Evolutionary conservation across 202 grass and related monocot species (phyloP), one percentile per base, ranked within the genome.

Genomic region (Brachypodium distachyon): DNA sequence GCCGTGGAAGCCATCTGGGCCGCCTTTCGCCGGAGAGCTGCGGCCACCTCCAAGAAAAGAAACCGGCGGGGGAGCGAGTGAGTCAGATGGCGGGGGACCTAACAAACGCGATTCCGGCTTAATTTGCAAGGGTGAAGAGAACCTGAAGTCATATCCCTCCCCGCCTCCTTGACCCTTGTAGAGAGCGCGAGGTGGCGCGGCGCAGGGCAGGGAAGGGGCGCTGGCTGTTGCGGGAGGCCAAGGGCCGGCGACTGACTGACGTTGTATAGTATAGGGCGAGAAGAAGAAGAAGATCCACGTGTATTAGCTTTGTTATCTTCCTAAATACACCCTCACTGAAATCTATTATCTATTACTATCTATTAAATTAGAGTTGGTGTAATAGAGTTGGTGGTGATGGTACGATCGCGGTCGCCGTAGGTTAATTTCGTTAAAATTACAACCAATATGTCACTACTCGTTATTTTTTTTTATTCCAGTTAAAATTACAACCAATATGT

Each of bases 1-100:
- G n/a, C n/a, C n/a, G n/a, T n/a, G n/a, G n/a, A n/a, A n/a, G 69
- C 86, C 86, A 84, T 84, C 46, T 40, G 54, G 62, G 23, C 62
- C 62, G 86, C 76, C 86, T 53, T 83, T 28, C 31, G 70, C 62
- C 76, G 70, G 81, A 84, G 86, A 84, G 70, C 81, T 88, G 66
- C n/a, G 33, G 63, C 54, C 70, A 84, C 76, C 86, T 88, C 85
- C 80, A 75, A 80, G 62, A 70, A 84, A 76, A 55, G 14, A 42
- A 8, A 23, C 43, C 51, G 26, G 26, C 9, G 25, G 18, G 7
- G 44, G 9, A n/a, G 28, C 3, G 50, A 44, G 53, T 61, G 80
- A 54, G 60, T 77, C n/a, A n/a, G n/a, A n/a, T n/a, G n/a, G n/a
- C n/a, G n/a, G n/a, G n/a, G n/a, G n/a, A n/a, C n/a, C n/a, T n/a